These are phyloP conservation scores for Clarkia xantiana DNA, from an alignment of 345 rosid genomes.

Conservation along the genomic window DNA sequence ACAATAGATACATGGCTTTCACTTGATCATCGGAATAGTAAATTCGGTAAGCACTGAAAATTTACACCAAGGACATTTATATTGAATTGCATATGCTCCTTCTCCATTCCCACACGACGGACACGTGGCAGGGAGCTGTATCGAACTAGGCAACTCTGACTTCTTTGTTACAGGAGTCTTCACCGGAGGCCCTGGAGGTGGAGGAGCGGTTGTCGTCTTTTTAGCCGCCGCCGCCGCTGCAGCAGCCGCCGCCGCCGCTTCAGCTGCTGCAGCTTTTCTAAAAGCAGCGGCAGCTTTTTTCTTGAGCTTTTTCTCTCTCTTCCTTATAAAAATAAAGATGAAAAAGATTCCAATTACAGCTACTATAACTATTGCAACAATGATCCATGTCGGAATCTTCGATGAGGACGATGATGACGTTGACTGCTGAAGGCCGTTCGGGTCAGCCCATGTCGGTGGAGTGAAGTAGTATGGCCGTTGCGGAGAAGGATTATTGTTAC, in stretches of 20 bases:
- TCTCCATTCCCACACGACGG: neutral
- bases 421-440: no score
- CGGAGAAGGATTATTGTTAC: neutral
- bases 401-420: neutral
- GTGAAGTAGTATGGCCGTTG: neutral
- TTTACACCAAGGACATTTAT: conserved; percentile 2
- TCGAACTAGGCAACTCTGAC: no score
- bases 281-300: no score
- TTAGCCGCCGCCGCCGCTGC: neutral
- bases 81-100: neutral
- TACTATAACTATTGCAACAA: neutral
- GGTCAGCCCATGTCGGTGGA: neutral
- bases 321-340: neutral
- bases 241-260: no score
- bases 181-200: neutral
- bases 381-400: conserved; percentile 1
- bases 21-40: no score
- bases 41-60: no score
- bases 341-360: neutral
- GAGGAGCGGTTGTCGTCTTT: neutral
- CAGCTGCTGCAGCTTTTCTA: no score
- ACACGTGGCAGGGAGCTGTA: neutral
- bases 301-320: conserved; percentile 6
- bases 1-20: no score
- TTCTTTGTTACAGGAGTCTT: no score